phyloP scores from a whole-genome alignment of 176 grass and related monocot genomes.

The Ensete ventricosum region DNA sequence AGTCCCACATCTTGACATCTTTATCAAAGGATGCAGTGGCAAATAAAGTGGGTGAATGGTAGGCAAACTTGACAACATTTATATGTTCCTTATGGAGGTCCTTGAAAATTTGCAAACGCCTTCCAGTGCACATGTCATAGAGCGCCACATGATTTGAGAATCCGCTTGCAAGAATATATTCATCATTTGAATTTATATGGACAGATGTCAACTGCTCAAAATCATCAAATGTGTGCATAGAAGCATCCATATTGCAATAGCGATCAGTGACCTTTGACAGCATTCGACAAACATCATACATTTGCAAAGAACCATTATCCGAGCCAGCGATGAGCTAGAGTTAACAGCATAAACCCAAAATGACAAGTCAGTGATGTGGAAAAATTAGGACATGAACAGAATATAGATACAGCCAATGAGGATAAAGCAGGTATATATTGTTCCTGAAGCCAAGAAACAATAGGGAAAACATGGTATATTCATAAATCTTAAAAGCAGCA shows the following conservation, averaged over 20 bases:
- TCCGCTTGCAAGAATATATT: conserved; percentile 24
- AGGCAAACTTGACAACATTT: conserved; percentile 22
- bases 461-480: not conserved
- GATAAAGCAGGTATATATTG: not conserved
- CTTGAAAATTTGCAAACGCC: conserved; percentile 15
- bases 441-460: not conserved
- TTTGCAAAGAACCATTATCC: conserved; percentile 16
- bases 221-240: conserved; percentile 17
- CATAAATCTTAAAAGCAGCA: not conserved
- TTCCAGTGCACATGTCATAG: conserved; percentile 18
- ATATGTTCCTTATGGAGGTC: conserved; percentile 23
- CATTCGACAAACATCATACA: conserved; percentile 15
- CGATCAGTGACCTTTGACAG: not conserved
- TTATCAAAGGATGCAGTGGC: conserved; percentile 26
- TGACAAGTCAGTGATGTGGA: not conserved
- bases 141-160: conserved; percentile 22
- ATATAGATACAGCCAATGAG: not conserved
- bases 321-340: conserved; percentile 14
- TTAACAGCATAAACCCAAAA: not conserved
- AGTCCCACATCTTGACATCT: conserved; percentile 22
- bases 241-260: conserved; percentile 2
- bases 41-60: conserved; percentile 19
- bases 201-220: conserved; percentile 26
- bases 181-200: conserved; percentile 24
- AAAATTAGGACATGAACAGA: not conserved